Conservation (phyloP, 495 filamentous ascomycete genomes). For the Lophiotrema nucula region DNA sequence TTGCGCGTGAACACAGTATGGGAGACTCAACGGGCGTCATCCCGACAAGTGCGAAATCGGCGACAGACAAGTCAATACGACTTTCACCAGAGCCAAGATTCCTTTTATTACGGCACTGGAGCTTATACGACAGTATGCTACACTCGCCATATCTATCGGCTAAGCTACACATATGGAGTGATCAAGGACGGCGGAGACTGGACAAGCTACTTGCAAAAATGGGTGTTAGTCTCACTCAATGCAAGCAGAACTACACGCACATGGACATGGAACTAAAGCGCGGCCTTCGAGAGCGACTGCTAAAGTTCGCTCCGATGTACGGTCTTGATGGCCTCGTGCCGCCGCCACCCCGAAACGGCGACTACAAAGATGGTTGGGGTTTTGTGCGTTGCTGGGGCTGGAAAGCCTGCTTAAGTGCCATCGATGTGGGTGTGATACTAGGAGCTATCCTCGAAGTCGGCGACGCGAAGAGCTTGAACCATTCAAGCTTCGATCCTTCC, state of each 20-base stretch:
- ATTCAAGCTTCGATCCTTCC: slow-evolving; percentile 21
- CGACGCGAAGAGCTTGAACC: slow-evolving; percentile 38
- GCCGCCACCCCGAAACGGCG: slow-evolving; percentile 53
- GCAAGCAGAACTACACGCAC: slow-evolving; percentile 92
- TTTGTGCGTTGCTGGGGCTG: slow-evolving; percentile 98
- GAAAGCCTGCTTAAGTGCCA: slow-evolving; percentile 88
- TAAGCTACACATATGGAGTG: slow-evolving; percentile 90
- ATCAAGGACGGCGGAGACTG: slow-evolving; percentile 81
- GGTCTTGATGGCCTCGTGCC: slow-evolving; percentile 91
- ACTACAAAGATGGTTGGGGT: slow-evolving; percentile 82
- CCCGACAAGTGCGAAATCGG: slow-evolving; percentile 80
- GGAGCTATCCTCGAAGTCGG: slow-evolving; percentile 92
- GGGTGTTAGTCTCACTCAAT: slow-evolving; percentile 91
- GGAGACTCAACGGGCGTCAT: slow-evolving; percentile 71
- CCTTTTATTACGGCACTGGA: slow-evolving; percentile 92
- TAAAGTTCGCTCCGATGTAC: slow-evolving; percentile 87
- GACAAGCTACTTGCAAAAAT: slow-evolving; percentile 97
- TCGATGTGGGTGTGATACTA: slow-evolving; percentile 85
- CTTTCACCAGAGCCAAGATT: slow-evolving; percentile 93
- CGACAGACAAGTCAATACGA: slow-evolving; percentile 88
- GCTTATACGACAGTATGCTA: slow-evolving; percentile 96
- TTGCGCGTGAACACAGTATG: slow-evolving; percentile 47
- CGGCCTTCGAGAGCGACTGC: slow-evolving; percentile 75
- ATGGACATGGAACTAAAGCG: slow-evolving; percentile 98
- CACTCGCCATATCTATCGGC: slow-evolving; percentile 96